Evolutionary conservation across 352 stramenopile species (phyloP), one percentile per base, ranked within the genome.

Genomic region (Elongisporangium senticosum): DNA sequence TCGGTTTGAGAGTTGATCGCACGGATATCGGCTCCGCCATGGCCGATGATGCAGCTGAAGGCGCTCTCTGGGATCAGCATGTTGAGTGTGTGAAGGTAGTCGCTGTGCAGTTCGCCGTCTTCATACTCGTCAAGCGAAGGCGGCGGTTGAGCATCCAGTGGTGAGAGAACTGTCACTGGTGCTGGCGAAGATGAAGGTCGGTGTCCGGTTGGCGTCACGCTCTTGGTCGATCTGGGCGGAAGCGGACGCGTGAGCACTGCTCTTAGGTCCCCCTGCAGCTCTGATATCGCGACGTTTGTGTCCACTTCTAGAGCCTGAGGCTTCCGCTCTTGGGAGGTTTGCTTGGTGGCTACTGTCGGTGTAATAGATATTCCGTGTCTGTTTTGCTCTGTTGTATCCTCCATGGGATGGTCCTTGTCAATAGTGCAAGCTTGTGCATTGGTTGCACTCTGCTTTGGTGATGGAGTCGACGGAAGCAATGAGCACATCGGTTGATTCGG

Each of bases 41-140:
- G 68, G 4, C 83, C 79, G 10, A 91, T 67, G 21, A 91, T 51
- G 28, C 75, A 82, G 4, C 69, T 67, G 13, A 79, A 74, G 6
- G 73, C 66, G 53, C 74, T 80, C 14, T 64, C 56, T 6, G 81
- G 81, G 24, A 91, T 86, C 15, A 89, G 62, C 71, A 91, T 80
- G 53, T 87, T 74, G 7, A 87, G n/a, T 28, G 71, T 71, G 63
- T 88, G 77, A 7, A 68, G 60, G 23, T 82, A 84, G 26, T 84
- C 70, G 19, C 74, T 73, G 62, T 86, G 68, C 6, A 83, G 62
- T 17, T 86, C 79, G 13, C 63, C 56, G 43, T 86, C 77, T 59
- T 85, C 76, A 52, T 90, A 86, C 11, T 87, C 68, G 8, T 86
- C 67, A 1, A 40, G 58, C 49, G 21, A 56, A 51, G 10, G 56